Evolutionary conservation across 345 rosid species (phyloP).

Genomic region (Aquilaria malaccensis): DNA sequence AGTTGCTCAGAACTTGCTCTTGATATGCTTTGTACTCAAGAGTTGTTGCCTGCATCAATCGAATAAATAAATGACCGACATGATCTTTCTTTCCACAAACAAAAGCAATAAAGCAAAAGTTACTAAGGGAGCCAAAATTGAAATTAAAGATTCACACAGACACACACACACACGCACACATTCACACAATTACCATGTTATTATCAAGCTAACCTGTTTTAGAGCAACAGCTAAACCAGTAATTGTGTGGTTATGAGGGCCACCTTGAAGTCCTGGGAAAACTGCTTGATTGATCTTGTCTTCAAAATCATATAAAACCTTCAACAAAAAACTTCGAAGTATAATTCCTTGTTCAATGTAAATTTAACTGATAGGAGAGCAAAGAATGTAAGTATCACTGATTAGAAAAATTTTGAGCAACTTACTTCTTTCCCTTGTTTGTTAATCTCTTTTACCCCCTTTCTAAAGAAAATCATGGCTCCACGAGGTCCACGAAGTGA

Average conservation of each 20-base stretch:
- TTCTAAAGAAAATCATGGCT: constrained; percentile 98
- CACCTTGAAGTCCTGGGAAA: constrained; percentile 99
- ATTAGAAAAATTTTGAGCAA: constrained; percentile 3
- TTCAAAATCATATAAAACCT: constrained; percentile 90
- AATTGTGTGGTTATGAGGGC: constrained; percentile 98
- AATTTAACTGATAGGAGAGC: constrained; percentile 1
- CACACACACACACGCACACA: not conserved
- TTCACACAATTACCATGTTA: not conserved
- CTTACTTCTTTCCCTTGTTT: constrained; percentile 93
- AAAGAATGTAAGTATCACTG: not conserved
- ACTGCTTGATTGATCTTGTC: constrained; percentile 98
- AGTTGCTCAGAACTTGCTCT: constrained; percentile 92
- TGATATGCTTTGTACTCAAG: constrained; percentile 96
- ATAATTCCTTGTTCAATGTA: constrained; percentile 9
- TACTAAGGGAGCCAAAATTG: not conserved
- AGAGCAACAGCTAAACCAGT: constrained; percentile 93
- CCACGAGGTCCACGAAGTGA: constrained; percentile 99
- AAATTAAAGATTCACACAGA: not conserved
- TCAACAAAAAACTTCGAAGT: constrained; percentile 9
- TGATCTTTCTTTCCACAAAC: not conserved
- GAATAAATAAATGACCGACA: not conserved
- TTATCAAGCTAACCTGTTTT: constrained; percentile 56
- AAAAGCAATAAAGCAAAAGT: not conserved
- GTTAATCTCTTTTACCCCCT: constrained; percentile 85
- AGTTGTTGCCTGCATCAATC: constrained; percentile 61